A percentile compares a stretch with the other conserved stretches of the same genome.
Evolutionary conservation across 805 yeast species (phyloP).

Genomic region (Teunomyces pallodes): DNA sequence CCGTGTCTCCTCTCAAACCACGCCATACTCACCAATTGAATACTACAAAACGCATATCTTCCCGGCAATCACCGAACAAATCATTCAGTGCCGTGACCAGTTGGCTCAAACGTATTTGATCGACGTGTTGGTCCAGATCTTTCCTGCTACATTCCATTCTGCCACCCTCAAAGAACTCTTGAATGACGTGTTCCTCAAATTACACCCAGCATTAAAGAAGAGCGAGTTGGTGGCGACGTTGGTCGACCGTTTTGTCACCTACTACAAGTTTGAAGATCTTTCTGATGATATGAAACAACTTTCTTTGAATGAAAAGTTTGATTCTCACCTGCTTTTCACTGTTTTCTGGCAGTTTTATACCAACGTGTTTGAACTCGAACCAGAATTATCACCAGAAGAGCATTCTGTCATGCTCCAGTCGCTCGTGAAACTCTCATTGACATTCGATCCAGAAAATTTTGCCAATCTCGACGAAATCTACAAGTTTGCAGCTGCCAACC

Average conservation of each 20-base stretch:
- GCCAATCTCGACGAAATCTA: conserved; percentile 62
- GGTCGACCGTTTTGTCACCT: conserved; percentile 66
- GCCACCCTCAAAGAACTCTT: conserved; percentile 67
- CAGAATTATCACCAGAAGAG: conserved; percentile 67
- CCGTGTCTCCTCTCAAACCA: background rate
- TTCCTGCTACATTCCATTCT: conserved; percentile 89
- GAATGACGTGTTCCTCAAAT: conserved; percentile 54
- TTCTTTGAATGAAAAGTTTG: background rate
- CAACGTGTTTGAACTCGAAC: conserved; percentile 53
- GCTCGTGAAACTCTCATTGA: conserved; percentile 60
- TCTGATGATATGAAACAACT: conserved; percentile 14
- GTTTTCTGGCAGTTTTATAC: conserved; percentile 66
- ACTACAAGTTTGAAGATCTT: conserved; percentile 33
- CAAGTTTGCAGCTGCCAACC: conserved; percentile 49
- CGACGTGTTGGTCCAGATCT: conserved; percentile 90
- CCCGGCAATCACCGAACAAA: conserved; percentile 83
- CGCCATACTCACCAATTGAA: conserved; percentile 22
- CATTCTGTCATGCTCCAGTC: conserved; percentile 62
- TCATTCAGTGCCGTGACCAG: conserved; percentile 86
- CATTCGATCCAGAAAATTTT: conserved; percentile 62
- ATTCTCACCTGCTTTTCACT: conserved; percentile 37
- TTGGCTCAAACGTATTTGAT: conserved; percentile 89
- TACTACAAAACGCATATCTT: conserved; percentile 53
- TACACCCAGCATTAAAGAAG: conserved; percentile 70
- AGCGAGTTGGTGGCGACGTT: conserved; percentile 65